phyloP scores from a whole-genome alignment of 176 grass and related monocot species.

The Tuctoria greenei region DNA sequence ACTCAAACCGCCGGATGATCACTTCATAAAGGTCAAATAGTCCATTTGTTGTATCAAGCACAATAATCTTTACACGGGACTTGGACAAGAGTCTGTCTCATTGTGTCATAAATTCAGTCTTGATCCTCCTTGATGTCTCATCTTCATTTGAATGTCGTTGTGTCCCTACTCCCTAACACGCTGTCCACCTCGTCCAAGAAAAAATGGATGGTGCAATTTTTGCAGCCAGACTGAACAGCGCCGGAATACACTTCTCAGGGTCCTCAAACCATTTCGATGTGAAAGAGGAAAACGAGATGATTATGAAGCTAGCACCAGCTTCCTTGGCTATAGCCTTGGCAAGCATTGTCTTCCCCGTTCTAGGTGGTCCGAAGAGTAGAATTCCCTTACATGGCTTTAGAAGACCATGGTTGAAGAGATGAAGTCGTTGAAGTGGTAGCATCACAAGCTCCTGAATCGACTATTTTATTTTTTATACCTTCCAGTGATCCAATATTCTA shows the following conservation, averaged over 20 bases:
- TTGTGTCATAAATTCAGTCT: constrained; percentile 78
- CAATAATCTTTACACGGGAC: constrained; percentile 51
- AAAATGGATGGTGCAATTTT: constrained; percentile 74
- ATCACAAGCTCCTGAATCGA: constrained; percentile 62
- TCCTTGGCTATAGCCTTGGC: constrained; percentile 75
- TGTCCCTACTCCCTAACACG: constrained; percentile 60
- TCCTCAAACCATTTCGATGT: constrained; percentile 70
- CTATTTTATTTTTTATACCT: constrained; percentile 70
- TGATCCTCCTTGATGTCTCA: constrained; percentile 67
- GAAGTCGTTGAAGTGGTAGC: constrained; percentile 59
- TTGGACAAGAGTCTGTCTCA: constrained; percentile 75
- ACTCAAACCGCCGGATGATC: constrained; percentile 69
- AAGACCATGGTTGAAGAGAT: constrained; percentile 65
- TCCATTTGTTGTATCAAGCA: constrained; percentile 73
- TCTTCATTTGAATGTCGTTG: constrained; percentile 46
- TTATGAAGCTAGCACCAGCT: constrained; percentile 73
- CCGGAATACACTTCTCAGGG: constrained; percentile 62
- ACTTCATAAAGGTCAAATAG: constrained; percentile 82
- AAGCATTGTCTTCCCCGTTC: constrained; percentile 77
- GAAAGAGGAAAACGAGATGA: constrained; percentile 66
- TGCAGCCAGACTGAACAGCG: constrained; percentile 59
- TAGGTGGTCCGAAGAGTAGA: constrained; percentile 68
- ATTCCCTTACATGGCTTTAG: constrained; percentile 68
- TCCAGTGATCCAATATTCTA: constrained; percentile 63
- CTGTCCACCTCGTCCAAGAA: constrained; percentile 79